Evolutionary conservation across 148 eudicot genomes (phyloP).

Genomic region (Nepenthes mirabilis): DNA sequence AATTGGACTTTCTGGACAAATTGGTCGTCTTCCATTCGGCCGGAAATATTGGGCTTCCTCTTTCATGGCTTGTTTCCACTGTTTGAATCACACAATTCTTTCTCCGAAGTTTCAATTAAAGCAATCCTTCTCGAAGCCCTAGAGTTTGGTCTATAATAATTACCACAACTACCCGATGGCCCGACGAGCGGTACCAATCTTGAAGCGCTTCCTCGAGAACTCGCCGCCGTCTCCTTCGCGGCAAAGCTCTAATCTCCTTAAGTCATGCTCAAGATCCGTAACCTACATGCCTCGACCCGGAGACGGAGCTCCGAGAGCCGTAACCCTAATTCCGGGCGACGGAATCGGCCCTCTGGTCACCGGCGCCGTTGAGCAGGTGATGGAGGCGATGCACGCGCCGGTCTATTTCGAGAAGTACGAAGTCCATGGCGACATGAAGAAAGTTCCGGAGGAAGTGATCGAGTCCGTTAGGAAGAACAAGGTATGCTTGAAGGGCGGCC

Average conservation of each 20-base stretch:
- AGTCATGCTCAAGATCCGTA: slow-evolving; percentile 15
- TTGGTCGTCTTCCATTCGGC: too few relatives aligned
- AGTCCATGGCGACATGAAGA: slow-evolving; percentile 25
- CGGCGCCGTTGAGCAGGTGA: slow-evolving; percentile 28
- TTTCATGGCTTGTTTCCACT: too few relatives aligned
- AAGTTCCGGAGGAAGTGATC: slow-evolving; percentile 20
- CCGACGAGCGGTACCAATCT: slow-evolving; percentile 13
- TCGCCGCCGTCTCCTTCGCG: slow-evolving; percentile 2
- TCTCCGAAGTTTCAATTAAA: too few relatives aligned
- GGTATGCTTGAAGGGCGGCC: slow-evolving; percentile 29
- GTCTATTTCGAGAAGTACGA: slow-evolving; percentile 24
- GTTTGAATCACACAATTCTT: too few relatives aligned
- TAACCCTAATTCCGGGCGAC: slow-evolving; percentile 30
- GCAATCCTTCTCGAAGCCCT: too few relatives aligned
- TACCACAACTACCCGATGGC: slow-evolving; percentile 11
- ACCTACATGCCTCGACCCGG: slow-evolving; percentile 38
- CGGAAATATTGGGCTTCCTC: too few relatives aligned
- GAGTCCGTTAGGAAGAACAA: slow-evolving; percentile 26
- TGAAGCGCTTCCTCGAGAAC: slow-evolving; percentile 12
- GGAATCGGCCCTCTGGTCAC: slow-evolving; percentile 35
- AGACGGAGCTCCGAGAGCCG: slow-evolving; percentile 24
- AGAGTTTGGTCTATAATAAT: too few relatives aligned
- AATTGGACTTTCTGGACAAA: too few relatives aligned
- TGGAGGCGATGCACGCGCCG: slow-evolving; percentile 40
- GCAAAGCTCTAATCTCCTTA: slow-evolving; percentile 3